A percentile compares a stretch with the other conserved stretches of the same genome.
phyloP scores from a whole-genome alignment of 306 rosid species.

The Vicia faba region DNA sequence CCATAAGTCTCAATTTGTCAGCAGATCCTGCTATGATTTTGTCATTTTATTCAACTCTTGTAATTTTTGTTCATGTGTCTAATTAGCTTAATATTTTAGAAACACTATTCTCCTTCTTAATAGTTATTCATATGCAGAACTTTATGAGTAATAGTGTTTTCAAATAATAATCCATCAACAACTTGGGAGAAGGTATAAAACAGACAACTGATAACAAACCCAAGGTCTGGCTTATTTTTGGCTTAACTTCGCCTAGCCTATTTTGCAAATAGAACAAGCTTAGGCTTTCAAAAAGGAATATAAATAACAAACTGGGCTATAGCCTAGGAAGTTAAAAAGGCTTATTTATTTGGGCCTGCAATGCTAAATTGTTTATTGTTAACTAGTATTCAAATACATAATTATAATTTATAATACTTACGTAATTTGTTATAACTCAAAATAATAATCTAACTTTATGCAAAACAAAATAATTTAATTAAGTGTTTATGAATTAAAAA shows the following conservation, averaged over 20 bases:
- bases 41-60: not conserved
- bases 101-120: not conserved
- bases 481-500: not conserved
- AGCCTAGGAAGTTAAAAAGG: not conserved
- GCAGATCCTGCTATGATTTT: not conserved
- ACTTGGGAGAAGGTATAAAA: not conserved
- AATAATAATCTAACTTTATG: not conserved
- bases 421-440: not conserved
- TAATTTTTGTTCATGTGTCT: not conserved
- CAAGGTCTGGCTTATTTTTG: not conserved
- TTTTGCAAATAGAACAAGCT: not conserved
- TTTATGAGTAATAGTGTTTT: not conserved
- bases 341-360: not conserved
- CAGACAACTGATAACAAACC: not conserved
- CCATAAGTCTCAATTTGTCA: not conserved
- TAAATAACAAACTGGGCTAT: not conserved
- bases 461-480: not conserved
- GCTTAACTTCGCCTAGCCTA: not conserved
- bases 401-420: not conserved
- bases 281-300: not conserved
- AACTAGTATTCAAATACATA: not conserved
- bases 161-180: not conserved
- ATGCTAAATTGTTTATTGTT: not conserved
- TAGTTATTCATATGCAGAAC: not conserved
- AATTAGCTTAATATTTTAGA: slow-evolving; percentile 1